Base-by-base conservation (phyloP, 108 stramenopile species). In the Conticribra guillardii region DNA sequence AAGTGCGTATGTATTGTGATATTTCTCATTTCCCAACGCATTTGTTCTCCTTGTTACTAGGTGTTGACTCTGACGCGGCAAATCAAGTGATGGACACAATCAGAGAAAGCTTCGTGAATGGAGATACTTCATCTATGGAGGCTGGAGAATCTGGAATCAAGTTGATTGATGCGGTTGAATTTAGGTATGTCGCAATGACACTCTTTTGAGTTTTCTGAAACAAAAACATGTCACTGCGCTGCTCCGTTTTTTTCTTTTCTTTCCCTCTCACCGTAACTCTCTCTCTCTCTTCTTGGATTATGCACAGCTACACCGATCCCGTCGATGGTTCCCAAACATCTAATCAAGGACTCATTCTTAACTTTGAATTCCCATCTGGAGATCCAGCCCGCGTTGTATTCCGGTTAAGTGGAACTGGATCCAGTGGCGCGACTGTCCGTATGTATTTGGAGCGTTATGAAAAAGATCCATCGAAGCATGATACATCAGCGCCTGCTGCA, bases 401-500 rank as follows among this genome's bases (percentile, higher is more conserved):
- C 87, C 93, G 99, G 9, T 81, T 99, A 11, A 91, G 89, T 63
- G 99, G 99, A 15, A 99, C 99, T 4, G 97, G 97, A 27, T 85
- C 85, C 29, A 85, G 89, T 9, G 99, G 99, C 24, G 99, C 99
- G n/a, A 99, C 99, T 7, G 88, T 99, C 54, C 94, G 99, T 55
- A 88, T 99, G 90, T 99, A 99, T 70, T 77, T 99, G 50, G 99
- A 99, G 78, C 91, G 86, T 66, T 98, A 86, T 76, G 96, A 97
- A 65, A 81, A 85, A 54, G 90, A 94, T 45, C 31, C 71, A 3
- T 56, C 79, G 7, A 85, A 89, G 34, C 86, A 89, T 50, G 84
- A 79, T 41, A 83, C 83, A 48, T 76, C 89, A 15, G 89, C 92
- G 28, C 90, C 90, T 15, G 84, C 72, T 0, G 89, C 86, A 31